Evolutionary conservation across 805 yeast genomes (phyloP), one percentile per base, ranked within the genome.

Genomic region (Kluyveromyces nonfermentans): DNA sequence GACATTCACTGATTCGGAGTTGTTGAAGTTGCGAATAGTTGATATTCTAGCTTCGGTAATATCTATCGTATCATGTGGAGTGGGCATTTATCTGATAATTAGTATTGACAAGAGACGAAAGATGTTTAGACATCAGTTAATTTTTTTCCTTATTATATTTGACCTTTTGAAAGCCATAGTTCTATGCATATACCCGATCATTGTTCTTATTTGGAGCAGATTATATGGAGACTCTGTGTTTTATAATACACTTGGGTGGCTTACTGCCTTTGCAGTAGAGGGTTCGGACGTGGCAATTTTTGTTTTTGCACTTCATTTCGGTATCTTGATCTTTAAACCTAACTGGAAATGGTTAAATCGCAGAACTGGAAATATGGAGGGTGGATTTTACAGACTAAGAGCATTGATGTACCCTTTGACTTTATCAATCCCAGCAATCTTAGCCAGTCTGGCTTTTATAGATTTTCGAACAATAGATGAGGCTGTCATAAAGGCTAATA

Each of bases 261-360:
- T 85, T 62, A 83, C 95, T 1, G 85, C 89, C 3, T 71, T 80
- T 33, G 73, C 86, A 18, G 82, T 84, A 12, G 94, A 85, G 62
- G 95, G 95, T 17, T 87, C 89, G 1, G 97, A 88, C 62, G 57
- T 86, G 31, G 88, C 93, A 15, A 88, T 87, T 42, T 66, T 86
- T 28, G 73, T 82, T 31, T 83, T 88, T 64, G 95, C 96, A 1
- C 63, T 87, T 14, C 96, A 88, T 63, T 82, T 90, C 8, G 85
- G 78, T 21, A 57, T 87, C 35, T 65, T 86, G 25, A 82, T 88
- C 4, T 84, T 85, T 60, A 67, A 69, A 46, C 86, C 90, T 1
- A 70, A 68, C 22, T 69, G 71, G 46, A 71, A 68, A 45, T 69
- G 73, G 51, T 61, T 63, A 37, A 60, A 59, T 46, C 55, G 54